Evolutionary conservation across 768 basidiomycete genomes (phyloP), one percentile per base, ranked within the genome.

Genomic region (Collybia nuda): DNA sequence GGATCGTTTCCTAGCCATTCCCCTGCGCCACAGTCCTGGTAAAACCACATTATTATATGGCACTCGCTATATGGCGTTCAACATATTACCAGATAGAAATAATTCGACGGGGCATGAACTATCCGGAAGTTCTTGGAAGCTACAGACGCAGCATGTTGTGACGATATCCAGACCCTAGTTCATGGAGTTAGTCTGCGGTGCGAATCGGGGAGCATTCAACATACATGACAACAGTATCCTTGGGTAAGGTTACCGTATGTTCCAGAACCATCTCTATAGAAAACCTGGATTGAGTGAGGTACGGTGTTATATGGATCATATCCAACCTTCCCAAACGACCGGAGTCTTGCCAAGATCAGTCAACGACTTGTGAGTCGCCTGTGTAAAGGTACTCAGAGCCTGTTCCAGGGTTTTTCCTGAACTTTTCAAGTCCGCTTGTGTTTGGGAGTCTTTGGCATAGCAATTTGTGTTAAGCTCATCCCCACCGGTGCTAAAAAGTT

Each of bases 401-500:
- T 87, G 68, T 29, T 81, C 73, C 8, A 94, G 59, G 0, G 82
- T 88, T 60, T 70, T 70, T 3, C 76, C 77, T 18, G 62, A 75
- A 2, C 59, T 48, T n/a, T 69, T 69, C 40, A 93, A 70, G 2
- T 80, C 77, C 0, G 69, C 64, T 54, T 84, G 81, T 0, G 88
- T 88, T 54, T 72, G 65, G 1, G 71, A 59, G 60, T 93, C 91
- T 17, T 85, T 62, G 2, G 63, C 62, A 57, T 90, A 92, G 62
- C 88, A 90, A 12, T 73, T 72, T 2, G 66, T 63, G 51, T 93
- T 92, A 52, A 93, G 62, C 57, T 93, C 90, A 55, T 93, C 92
- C 0, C 93, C 92, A 0, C 93, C 93, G 0, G 90, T 89, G 55
- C 81, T 80, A 57, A 94, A 84, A 53, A 89, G 73, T n/a, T 59